Percentiles rank a stretch among this genome's conserved stretches.
phyloP scores from a whole-genome alignment of 768 basidiomycete species.

The Paxillus ammoniavirescens region DNA sequence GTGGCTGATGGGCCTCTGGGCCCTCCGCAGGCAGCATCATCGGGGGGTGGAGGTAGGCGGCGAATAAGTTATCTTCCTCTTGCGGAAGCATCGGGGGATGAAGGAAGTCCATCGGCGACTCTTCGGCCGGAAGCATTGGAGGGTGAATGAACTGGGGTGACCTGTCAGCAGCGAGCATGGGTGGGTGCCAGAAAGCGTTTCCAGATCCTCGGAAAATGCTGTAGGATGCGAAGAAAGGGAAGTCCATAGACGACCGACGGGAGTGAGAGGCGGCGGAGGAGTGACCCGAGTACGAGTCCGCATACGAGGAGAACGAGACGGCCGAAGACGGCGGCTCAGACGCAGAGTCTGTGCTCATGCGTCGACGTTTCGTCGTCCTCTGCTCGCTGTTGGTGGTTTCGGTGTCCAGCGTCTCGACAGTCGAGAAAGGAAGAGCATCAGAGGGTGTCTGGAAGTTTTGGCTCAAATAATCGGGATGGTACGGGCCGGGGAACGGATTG shows the following conservation, averaged over 20 bases:
- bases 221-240: constrained; percentile 56
- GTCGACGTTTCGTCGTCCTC: constrained; percentile 61
- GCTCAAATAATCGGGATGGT: constrained; percentile 68
- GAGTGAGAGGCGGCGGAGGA: constrained; percentile 59
- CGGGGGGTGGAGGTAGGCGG: constrained; percentile 53
- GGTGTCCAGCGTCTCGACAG: constrained; percentile 45
- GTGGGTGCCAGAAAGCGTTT: constrained; percentile 73
- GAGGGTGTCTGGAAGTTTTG: constrained; percentile 46
- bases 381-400: constrained; percentile 31
- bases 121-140: constrained; percentile 63
- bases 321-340: constrained; percentile 60
- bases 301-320: constrained; percentile 59
- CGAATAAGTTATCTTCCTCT: constrained; percentile 64
- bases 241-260: constrained; percentile 62
- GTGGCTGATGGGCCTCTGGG: constrained; percentile 11
- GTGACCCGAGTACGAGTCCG: constrained; percentile 58
- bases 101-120: constrained; percentile 71
- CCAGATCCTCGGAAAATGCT: constrained; percentile 55
- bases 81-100: constrained; percentile 60
- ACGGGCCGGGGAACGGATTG: constrained; percentile 65
- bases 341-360: constrained; percentile 62
- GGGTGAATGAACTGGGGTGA: constrained; percentile 65
- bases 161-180: constrained; percentile 60
- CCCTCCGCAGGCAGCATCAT: constrained; percentile 49
- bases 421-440: constrained; percentile 55